These are phyloP conservation scores for Amphibolis antarctica DNA, from an alignment of 106 monocot species.

Conservation along the genomic window DNA sequence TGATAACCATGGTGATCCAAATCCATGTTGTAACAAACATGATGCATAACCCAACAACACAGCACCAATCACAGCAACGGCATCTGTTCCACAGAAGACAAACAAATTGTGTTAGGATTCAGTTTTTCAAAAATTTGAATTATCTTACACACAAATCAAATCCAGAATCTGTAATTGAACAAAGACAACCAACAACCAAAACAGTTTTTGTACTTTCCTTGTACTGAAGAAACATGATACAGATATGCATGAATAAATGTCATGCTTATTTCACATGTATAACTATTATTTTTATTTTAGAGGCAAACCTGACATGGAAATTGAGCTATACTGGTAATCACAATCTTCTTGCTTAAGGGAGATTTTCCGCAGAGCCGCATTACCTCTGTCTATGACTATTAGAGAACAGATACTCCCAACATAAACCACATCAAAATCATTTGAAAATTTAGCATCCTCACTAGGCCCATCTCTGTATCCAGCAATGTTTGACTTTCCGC, in stretches of 20 bases:
- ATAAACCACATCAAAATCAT: conserved; percentile 82
- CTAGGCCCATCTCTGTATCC: conserved; percentile 98
- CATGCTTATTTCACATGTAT: background rate
- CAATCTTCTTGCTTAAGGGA: conserved; percentile 90
- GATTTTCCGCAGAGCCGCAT: conserved; percentile 92
- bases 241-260: too few species aligned
- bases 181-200: too few species aligned
- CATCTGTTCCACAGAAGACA: conserved; percentile 34
- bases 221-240: too few species aligned
- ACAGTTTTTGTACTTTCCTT: too few species aligned
- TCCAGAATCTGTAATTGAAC: too few species aligned
- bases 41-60: conserved; percentile 76
- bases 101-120: background rate
- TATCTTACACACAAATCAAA: background rate
- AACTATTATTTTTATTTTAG: background rate
- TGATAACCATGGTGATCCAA: conserved; percentile 26
- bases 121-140: background rate
- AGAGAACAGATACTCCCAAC: conserved; percentile 74
- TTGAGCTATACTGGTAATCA: conserved; percentile 45
- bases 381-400: conserved; percentile 88
- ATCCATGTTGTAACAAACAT: conserved; percentile 66
- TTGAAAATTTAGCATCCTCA: conserved; percentile 95
- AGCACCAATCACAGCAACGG: conserved; percentile 71
- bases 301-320: conserved; percentile 62
- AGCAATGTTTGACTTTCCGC: conserved; percentile 79